Evolutionary conservation across 768 basidiomycete species (phyloP), one percentile per base, ranked within the genome.

Genomic region (Lactarius vividus): DNA sequence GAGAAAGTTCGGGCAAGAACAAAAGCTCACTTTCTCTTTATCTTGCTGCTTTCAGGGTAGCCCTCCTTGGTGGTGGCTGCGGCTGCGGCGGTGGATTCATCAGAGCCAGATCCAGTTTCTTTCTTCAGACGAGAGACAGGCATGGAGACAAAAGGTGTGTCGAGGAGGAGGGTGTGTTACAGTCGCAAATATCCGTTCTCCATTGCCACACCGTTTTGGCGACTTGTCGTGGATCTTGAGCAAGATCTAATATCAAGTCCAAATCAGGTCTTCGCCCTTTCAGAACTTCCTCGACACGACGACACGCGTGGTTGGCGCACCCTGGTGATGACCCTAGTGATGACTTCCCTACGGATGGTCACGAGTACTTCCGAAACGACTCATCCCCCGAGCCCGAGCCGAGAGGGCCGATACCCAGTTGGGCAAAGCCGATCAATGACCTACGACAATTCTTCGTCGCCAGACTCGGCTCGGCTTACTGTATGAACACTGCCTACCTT

Each of bases 11-110:
- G 82, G 81, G 73, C 76, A 81, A 79, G 74, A 72, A 39, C 46
- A 66, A 55, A 66, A 61, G 85, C 88, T 77, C 79, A 90, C 88
- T 90, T 91, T 85, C 88, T 83, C 81, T 89, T 90, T 79, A 81
- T 83, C 80, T 86, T 89, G 80, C 82, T 85, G 78, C 83, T 87
- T 82, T 88, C 86, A 83, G 84, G 75, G 75, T 77, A 73, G 71
- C 78, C 74, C 75, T 84, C 83, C 79, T 83, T 84, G 75, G 77
- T 75, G 75, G 78, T 76, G 71, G 79, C 77, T 75, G 54, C 20
- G 53, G 29, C n/a, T n/a, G n/a, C 20, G 54, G 49, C 15, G 37
- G 65, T 28, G 31, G 56, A 39, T 29, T 86, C 87, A 81, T 88
- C 87, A 72, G 87, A 87, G 77, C 83, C 79, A 71, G 85, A 86